These are phyloP conservation scores for Nicotiana attenuata DNA, from an alignment of 257 asterid species.

Conservation along the genomic window DNA sequence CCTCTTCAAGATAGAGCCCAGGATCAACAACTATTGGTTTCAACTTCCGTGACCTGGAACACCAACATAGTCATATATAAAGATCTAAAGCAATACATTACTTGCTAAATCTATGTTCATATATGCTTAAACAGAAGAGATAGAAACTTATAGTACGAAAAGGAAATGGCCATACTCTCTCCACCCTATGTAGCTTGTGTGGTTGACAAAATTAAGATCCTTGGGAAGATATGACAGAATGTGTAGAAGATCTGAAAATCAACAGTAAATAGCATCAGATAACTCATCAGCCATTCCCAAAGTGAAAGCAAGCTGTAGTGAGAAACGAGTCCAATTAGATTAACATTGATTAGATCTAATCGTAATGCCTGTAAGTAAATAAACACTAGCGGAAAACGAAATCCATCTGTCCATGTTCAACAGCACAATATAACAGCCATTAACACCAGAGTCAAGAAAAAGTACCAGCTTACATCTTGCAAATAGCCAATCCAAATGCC, in stretches of 20 bases:
- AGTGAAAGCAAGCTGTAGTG: background rate
- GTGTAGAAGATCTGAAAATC: constrained; percentile 84
- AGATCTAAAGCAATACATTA: background rate
- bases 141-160: background rate
- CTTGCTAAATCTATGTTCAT: background rate
- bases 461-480: background rate
- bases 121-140: background rate
- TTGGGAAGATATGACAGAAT: constrained; percentile 75
- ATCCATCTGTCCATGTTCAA: background rate
- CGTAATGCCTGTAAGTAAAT: background rate
- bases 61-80: constrained; percentile 2
- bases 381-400: background rate
- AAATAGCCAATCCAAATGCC: background rate
- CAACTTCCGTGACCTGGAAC: constrained; percentile 60
- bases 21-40: constrained; percentile 92
- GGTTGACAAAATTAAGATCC: constrained; percentile 87
- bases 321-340: background rate
- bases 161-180: constrained; percentile 61
- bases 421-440: background rate
- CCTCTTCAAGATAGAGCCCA: constrained; percentile 60
- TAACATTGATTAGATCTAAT: background rate
- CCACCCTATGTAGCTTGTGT: constrained; percentile 95
- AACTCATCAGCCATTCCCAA: background rate
- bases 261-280: constrained; percentile 18
- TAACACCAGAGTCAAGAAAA: background rate